These are phyloP conservation scores for Nigrospora oryzae DNA, from an alignment of 2,329 filamentous ascomycete genomes.

Conservation along the genomic window DNA sequence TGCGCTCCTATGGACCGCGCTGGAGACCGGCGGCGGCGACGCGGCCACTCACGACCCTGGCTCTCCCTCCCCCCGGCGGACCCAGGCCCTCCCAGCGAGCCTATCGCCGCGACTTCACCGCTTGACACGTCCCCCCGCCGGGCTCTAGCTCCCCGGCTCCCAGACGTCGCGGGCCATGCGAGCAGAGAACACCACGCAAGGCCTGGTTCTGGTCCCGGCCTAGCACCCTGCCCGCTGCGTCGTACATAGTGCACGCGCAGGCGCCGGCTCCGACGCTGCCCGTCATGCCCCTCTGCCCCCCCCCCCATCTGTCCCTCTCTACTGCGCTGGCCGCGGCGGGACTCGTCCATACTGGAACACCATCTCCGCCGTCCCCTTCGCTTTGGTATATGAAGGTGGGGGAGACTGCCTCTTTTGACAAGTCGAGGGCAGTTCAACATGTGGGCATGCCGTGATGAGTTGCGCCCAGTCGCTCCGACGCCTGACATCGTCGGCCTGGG, in stretches of 20 bases:
- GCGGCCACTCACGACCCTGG: slow-evolving; percentile 1
- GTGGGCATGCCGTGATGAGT: neutral
- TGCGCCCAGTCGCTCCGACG: neutral
- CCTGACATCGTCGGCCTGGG: slow-evolving; percentile 13
- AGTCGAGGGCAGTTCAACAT: neutral
- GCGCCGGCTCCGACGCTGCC: neutral
- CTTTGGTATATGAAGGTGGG: neutral
- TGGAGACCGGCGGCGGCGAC: too few species aligned
- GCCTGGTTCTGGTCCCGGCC: neutral
- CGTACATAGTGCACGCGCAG: neutral
- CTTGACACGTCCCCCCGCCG: slow-evolving; percentile 1
- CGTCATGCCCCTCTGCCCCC: neutral
- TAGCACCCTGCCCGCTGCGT: neutral
- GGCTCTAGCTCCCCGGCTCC: neutral
- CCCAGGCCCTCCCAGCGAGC: too few species aligned
- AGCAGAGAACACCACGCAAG: too few species aligned
- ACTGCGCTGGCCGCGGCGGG: too few species aligned
- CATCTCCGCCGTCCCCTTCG: neutral
- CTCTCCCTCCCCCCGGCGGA: neutral
- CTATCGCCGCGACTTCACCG: slow-evolving; percentile 1
- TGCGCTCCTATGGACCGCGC: too few species aligned
- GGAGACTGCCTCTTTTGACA: neutral
- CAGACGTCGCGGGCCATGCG: neutral
- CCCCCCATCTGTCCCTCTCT: neutral
- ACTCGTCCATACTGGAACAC: neutral